Base-by-base conservation (phyloP, 768 basidiomycete genomes). In the Leccinellum albellum region DNA sequence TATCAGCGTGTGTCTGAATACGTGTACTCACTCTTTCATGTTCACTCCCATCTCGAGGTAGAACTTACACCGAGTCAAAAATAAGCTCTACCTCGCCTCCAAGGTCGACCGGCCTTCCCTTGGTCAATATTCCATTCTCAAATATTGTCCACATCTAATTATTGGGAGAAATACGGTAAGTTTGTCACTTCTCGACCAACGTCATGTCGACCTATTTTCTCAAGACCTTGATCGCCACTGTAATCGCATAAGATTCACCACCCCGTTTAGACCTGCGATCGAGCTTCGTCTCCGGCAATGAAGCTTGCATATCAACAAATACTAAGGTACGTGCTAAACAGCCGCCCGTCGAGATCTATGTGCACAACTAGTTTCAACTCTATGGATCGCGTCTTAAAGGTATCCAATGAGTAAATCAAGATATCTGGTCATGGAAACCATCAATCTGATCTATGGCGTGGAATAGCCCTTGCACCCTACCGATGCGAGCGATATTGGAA, bases 51-150 rank as follows among this genome's bases (percentile, higher is more conserved):
- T 28, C 8, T 40, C 14, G 6, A 70, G 69, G 70, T 50, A 62
- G 46, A 37, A 50, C 31, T 12, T 31, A 33, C 44, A 44, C 21
- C 55, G 49, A 29, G 53, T 45, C 46, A 59, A 61, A 40, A 26
- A 44, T 14, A 64, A 61, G 2, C 53, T 64, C 49, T 37, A 66
- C 76, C 45, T 68, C 82, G 13, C 79, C 79, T 33, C 80, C 79
- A 20, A 84, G 83, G 15, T 84, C 84, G 0, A 76, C 69, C 51
- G 79, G 78, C 44, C 69, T 84, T 37, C 72, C 72, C 3, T 51
- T 74, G 28, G 24, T 71, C 5, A 66, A 68, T 3, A 67, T 15
- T 37, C 66, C 14, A 57, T 64, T 28, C 12, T 75, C 44, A 46
- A n/a, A n/a, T n/a, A 28, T n/a, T 3, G n/a, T 44, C 8, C 51